Evolutionary conservation across 352 stramenopile genomes (phyloP), one percentile per base, ranked within the genome.

Genomic region (Phytophthora niederhauseri): DNA sequence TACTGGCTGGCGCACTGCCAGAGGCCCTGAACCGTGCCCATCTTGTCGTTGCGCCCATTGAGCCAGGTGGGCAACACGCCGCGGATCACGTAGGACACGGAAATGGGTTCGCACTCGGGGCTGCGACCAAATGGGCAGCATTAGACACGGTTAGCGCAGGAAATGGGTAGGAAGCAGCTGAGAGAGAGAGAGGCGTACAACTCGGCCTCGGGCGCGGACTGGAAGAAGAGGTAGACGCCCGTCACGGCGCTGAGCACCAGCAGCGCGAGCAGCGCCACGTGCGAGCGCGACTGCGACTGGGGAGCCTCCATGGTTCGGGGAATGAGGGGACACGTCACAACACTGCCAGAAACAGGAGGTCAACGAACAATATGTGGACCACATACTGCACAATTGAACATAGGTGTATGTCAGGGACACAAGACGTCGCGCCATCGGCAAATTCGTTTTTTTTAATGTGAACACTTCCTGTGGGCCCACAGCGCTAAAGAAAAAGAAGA

Each of bases 11-110:
- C 81, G 61, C 88, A 96, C 34, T 76, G 68, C 88, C 88, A 96
- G 0, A 96, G 72, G 1, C 83, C 82, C 31, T 87, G 76, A 3
- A 94, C 88, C 6, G 88, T 96, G 26, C 85, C 88, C 75, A 96
- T 89, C 66, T 93, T 93, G 76, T 96, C 86, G 66, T 96, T 87
- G 55, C 86, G 86, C 3, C 88, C 88, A 64, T 90, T 85, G 5
- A 96, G 43, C 84, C 85, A 94, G 30, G 73, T 94, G 3, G 88
- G 88, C 20, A 96, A 66, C 64, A 96, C 88, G 20, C 88, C 88
- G 20, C 70, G 76, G 56, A 96, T 87, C 49, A 96, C 82, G 57
- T 93, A 96, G 19, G 74, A 75, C 38, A 96, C 66, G 45, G 86
- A 94, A 65, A 94, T 94, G 31, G 73, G 69, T 57, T 81, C 75